Percentiles rank a stretch among this genome's conserved stretches.
Evolutionary conservation across 2,329 filamentous ascomycete species (phyloP).

Genomic region (Exophiala spinifera): DNA sequence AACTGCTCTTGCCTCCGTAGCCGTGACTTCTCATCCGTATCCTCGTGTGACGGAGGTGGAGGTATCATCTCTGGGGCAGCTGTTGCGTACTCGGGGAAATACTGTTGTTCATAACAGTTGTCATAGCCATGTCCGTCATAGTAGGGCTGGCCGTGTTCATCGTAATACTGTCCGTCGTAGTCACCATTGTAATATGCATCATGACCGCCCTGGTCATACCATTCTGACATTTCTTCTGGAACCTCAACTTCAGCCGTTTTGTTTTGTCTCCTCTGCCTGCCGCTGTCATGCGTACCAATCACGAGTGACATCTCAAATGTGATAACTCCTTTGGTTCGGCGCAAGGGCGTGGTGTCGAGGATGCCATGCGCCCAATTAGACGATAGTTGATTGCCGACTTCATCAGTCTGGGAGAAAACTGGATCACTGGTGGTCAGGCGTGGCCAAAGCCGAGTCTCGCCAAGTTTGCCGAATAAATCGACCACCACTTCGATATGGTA

Average conservation of each 20-base stretch:
- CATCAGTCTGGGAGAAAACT: slow-evolving; percentile 37
- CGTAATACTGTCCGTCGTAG: slow-evolving; percentile 25
- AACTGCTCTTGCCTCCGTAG: slow-evolving; percentile 73
- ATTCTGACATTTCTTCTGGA: slow-evolving; percentile 1
- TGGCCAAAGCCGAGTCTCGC: slow-evolving; percentile 65
- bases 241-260: slow-evolving; percentile 14
- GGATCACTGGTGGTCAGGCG: slow-evolving; percentile 44
- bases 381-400: slow-evolving; percentile 37
- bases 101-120: slow-evolving; percentile 11
- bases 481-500: slow-evolving; percentile 92
- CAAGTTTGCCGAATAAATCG: slow-evolving; percentile 83
- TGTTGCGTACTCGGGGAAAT: slow-evolving; percentile 9
- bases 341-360: slow-evolving; percentile 79
- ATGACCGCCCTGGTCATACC: slow-evolving; percentile 14
- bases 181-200: slow-evolving; percentile 15
- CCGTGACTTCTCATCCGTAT: slow-evolving; percentile 76
- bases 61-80: slow-evolving; percentile 21
- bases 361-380: slow-evolving; percentile 59
- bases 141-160: slow-evolving; percentile 23
- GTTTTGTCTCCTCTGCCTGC: slow-evolving; percentile 36
- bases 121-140: slow-evolving; percentile 19
- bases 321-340: slow-evolving; percentile 88
- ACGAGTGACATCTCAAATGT: slow-evolving; percentile 81
- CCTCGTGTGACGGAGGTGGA: slow-evolving; percentile 57
- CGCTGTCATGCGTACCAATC: slow-evolving; percentile 80